phyloP scores from a whole-genome alignment of 768 basidiomycete species.

The Mycena vulgaris region DNA sequence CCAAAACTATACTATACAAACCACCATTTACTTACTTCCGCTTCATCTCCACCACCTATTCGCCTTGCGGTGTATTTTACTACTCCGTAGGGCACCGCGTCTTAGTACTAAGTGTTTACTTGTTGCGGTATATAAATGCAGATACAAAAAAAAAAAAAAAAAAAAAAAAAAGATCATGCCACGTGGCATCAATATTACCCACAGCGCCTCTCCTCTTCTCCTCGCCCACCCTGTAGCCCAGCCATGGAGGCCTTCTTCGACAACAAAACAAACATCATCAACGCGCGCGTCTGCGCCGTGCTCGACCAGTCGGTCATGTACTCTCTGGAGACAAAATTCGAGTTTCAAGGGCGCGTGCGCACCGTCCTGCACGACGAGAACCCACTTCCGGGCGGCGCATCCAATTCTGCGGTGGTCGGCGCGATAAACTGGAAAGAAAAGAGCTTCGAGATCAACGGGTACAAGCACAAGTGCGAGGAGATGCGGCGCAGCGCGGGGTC shows the following conservation, averaged over 20 bases:
- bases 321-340: constrained; percentile 59
- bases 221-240: not conserved
- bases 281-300: constrained; percentile 58
- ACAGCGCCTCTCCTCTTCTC: not conserved
- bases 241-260: constrained; percentile 67
- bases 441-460: constrained; percentile 60
- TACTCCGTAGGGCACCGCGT: no score
- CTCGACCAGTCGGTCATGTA: constrained; percentile 64
- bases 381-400: constrained; percentile 48
- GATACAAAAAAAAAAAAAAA: no score
- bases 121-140: no score
- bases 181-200: constrained; percentile 19
- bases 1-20: no score
- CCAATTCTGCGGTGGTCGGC: constrained; percentile 48
- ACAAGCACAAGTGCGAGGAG: constrained; percentile 56
- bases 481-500: constrained; percentile 56
- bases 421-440: constrained; percentile 67
- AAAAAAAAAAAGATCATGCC: not conserved
- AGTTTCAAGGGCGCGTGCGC: constrained; percentile 58
- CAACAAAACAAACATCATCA: constrained; percentile 65
- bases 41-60: no score
- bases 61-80: no score
- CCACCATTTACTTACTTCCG: no score
- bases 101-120: no score
- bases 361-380: constrained; percentile 66